Percentiles rank a stretch among this genome's conserved stretches.
Conservation (phyloP, 805 yeast species). For the Candida orba region DNA sequence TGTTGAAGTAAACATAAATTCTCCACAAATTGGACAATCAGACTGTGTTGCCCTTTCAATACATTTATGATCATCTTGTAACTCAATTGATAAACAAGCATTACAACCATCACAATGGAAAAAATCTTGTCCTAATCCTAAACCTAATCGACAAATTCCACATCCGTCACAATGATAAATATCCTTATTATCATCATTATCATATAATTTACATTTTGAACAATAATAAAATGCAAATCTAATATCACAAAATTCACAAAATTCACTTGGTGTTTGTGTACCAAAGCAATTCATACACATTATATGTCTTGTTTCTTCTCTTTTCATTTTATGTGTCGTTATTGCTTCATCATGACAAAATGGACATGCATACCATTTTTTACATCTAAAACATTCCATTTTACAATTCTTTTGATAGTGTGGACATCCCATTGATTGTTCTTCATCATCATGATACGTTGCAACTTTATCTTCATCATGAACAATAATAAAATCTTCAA, state of each 20-base stretch:
- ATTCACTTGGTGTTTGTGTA: constrained; percentile 66
- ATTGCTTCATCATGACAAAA: constrained; percentile 73
- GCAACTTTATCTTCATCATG: constrained; percentile 42
- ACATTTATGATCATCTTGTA: constrained; percentile 73
- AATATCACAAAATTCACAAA: constrained; percentile 61
- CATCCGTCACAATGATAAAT: constrained; percentile 91
- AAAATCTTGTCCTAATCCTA: constrained; percentile 82
- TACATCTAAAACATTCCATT: constrained; percentile 70
- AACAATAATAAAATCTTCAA: constrained; percentile 28
- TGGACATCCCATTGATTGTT: constrained; percentile 58
- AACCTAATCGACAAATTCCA: constrained; percentile 87
- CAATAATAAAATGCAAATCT: constrained; percentile 76
- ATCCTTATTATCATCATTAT: constrained; percentile 69
- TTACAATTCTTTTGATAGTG: constrained; percentile 85
- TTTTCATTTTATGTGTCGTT: constrained; percentile 45
- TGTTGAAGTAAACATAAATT: constrained; percentile 78
- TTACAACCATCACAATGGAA: constrained; percentile 89
- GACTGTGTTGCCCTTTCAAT: constrained; percentile 84
- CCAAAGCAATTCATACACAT: constrained; percentile 76
- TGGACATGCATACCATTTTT: constrained; percentile 72
- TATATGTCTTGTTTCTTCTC: constrained; percentile 57
- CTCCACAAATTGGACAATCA: constrained; percentile 90
- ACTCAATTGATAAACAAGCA: constrained; percentile 77
- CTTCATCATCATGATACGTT: constrained; percentile 37
- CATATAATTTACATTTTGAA: constrained; percentile 70